phyloP scores from a whole-genome alignment of 495 filamentous ascomycete genomes.

The Penicilliopsis zonata region DNA sequence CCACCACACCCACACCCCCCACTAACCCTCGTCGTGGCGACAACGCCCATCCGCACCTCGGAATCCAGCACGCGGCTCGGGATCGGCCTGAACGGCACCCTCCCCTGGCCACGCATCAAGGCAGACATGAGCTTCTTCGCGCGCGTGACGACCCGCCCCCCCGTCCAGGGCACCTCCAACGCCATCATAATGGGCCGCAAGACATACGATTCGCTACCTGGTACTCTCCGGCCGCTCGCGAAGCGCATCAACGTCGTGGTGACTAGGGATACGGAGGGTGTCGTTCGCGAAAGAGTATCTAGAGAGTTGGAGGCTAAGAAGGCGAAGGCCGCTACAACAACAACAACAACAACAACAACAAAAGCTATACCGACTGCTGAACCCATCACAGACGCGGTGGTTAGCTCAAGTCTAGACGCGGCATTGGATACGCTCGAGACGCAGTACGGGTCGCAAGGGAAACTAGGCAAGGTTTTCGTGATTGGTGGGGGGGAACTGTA shows the following conservation, averaged over 20 bases:
- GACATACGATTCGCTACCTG: slow-evolving; percentile 82
- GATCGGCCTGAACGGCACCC: slow-evolving; percentile 66
- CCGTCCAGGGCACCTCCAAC: slow-evolving; percentile 36
- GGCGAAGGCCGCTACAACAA: slow-evolving; percentile 6
- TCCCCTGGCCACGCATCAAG: slow-evolving; percentile 84
- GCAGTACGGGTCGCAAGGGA: slow-evolving; percentile 9
- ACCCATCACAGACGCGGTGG: slow-evolving; percentile 21
- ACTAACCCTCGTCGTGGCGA: slow-evolving; percentile 32
- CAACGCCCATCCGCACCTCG: slow-evolving; percentile 21
- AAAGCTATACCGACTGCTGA: slow-evolving; percentile 6
- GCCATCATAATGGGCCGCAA: slow-evolving; percentile 95
- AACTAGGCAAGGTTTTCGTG: slow-evolving; percentile 53
- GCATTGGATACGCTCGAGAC: slow-evolving; percentile 35
- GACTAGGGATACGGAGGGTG: slow-evolving; percentile 32
- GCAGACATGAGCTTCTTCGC: slow-evolving; percentile 92
- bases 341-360: background rate
- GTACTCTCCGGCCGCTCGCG: slow-evolving; percentile 62
- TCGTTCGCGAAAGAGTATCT: slow-evolving; percentile 14
- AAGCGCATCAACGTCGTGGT: slow-evolving; percentile 71
- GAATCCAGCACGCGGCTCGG: slow-evolving; percentile 51
- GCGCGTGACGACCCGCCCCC: slow-evolving; percentile 65
- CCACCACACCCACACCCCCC: slow-evolving; percentile 7
- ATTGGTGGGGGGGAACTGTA: slow-evolving; percentile 91
- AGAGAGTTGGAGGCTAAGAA: slow-evolving; percentile 11
- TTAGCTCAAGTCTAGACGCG: slow-evolving; percentile 37